Conservation (phyloP, 2,329 filamentous ascomycete genomes). For the Ascochyta koolunga region DNA sequence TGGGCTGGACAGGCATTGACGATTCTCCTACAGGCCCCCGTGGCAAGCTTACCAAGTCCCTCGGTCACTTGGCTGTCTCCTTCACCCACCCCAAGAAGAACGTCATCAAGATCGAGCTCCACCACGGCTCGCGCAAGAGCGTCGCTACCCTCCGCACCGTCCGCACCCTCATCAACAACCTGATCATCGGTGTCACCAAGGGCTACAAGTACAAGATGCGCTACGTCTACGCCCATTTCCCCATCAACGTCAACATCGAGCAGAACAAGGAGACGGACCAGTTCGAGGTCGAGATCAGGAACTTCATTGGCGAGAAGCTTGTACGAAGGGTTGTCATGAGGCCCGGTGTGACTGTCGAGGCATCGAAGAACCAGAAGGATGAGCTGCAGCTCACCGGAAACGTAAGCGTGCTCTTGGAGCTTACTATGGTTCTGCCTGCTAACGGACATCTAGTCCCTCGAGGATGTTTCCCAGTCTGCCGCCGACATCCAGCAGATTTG, state of each 20-base stretch:
- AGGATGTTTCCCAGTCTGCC: constrained; percentile 96
- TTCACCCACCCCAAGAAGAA: constrained; percentile 88
- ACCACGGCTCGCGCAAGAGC: constrained; percentile 98
- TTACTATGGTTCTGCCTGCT: constrained; percentile 17
- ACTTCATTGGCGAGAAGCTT: constrained; percentile 83
- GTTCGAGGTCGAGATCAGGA: constrained; percentile 96
- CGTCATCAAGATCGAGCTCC: constrained; percentile 94
- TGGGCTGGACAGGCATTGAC: constrained; percentile 7
- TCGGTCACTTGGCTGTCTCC: constrained; percentile 94
- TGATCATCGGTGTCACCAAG: constrained; percentile 98
- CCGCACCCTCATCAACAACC: constrained; percentile 97
- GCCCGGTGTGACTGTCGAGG: constrained; percentile 85
- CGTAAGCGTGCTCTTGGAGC: constrained; percentile 44
- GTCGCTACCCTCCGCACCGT: constrained; percentile 98
- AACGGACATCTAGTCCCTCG: constrained; percentile 66
- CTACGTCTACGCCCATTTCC: constrained; percentile 99
- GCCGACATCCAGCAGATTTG: constrained; percentile 99
- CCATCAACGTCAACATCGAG: constrained; percentile 99
- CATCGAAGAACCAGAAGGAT: constrained; percentile 94
- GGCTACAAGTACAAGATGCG: constrained; percentile 99
- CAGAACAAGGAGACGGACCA: constrained; percentile 91
- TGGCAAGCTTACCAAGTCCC: constrained; percentile 95
- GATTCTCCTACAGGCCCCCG: constrained; percentile 6
- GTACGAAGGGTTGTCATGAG: constrained; percentile 91
- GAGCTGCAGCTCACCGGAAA: constrained; percentile 93